Base-by-base conservation (phyloP, 2,329 filamentous ascomycete species). In the Pseudophaeomoniella oleicola region DNA sequence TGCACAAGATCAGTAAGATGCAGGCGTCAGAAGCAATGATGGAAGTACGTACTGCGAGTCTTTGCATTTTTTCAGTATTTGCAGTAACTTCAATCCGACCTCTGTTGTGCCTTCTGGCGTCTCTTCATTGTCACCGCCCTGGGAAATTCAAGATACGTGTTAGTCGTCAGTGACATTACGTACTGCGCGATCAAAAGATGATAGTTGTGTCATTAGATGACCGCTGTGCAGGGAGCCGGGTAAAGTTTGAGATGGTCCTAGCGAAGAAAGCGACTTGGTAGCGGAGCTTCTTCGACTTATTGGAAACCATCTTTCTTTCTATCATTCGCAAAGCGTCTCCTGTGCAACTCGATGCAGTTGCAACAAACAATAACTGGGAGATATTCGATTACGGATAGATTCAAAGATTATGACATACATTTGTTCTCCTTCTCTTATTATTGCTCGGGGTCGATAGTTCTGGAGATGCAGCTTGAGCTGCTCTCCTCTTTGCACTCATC, bases 1-100 rank as follows among this genome's bases (percentile, higher is more conserved):
- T 81, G 40, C 19, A 31, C 40, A 36, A 16, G 13, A 43, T 52
- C 40, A 53, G 48, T 50, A 36, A 49, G 37, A 39, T 37, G 43
- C 14, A 37, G 34, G 17, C 31, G 37, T 32, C 34, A 32, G 42
- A 39, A 22, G 42, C 38, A 13, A 29, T 10, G 22, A 29, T 29
- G 10, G 10, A 10, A 29, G 22, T 29, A 17, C 38, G 36, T 37
- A 32, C 35, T 32, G 42, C 42, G 35, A 42, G 38, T 38, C 34
- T 43, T 39, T 33, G 30, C 37, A 39, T 13, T 19, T 39, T 29
- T 31, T 16, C 51, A 93, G 72, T 51, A 78, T 76, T 37, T 83
- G 75, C 32, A 92, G 62, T 50, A 92, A 81, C 45, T 70, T 72
- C 48, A 83, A 60, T 27, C 85, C 85, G 49, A 76, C 72, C 38